Conservation (phyloP, 257 asterid genomes). For the Paulownia fortunei region DNA sequence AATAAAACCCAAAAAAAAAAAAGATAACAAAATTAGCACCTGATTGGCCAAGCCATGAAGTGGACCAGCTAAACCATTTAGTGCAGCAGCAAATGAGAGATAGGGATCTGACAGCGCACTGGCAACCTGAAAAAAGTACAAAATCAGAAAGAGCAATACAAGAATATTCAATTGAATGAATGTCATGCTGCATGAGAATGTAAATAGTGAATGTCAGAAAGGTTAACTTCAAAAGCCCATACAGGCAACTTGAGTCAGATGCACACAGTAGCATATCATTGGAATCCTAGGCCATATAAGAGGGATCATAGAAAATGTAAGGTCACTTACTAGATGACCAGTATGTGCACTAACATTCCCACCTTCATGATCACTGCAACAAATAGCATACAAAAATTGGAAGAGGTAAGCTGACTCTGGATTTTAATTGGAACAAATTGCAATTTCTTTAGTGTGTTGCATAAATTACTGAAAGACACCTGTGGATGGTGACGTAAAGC, state of each 20-base stretch:
- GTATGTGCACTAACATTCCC: constrained; percentile 99
- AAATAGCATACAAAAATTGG: constrained; percentile 22
- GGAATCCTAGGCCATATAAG: constrained; percentile 22
- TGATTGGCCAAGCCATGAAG: constrained; percentile 99
- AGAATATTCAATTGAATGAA: neutral
- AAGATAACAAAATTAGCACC: constrained; percentile 50
- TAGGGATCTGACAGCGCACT: constrained; percentile 99
- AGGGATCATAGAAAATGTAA: constrained; percentile 18
- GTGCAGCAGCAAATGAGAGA: constrained; percentile 98
- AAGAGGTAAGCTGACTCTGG: constrained; percentile 12
- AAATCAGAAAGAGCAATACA: constrained; percentile 17
- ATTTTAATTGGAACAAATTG: constrained; percentile 2
- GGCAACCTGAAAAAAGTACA: constrained; percentile 69
- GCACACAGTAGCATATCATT: neutral
- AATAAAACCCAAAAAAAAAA: neutral
- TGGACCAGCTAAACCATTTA: constrained; percentile 99
- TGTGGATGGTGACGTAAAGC: constrained; percentile 94
- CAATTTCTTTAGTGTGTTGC: no score
- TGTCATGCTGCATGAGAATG: neutral
- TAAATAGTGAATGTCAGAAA: constrained; percentile 11
- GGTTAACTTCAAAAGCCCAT: neutral
- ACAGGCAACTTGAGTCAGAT: constrained; percentile 24
- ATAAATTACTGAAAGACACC: constrained; percentile 49
- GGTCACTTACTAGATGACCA: constrained; percentile 88
- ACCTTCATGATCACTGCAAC: constrained; percentile 97